Evolutionary conservation across 305 asterid genomes (phyloP), one percentile per base, ranked within the genome.

Genomic region (Nicotiana rustica): DNA sequence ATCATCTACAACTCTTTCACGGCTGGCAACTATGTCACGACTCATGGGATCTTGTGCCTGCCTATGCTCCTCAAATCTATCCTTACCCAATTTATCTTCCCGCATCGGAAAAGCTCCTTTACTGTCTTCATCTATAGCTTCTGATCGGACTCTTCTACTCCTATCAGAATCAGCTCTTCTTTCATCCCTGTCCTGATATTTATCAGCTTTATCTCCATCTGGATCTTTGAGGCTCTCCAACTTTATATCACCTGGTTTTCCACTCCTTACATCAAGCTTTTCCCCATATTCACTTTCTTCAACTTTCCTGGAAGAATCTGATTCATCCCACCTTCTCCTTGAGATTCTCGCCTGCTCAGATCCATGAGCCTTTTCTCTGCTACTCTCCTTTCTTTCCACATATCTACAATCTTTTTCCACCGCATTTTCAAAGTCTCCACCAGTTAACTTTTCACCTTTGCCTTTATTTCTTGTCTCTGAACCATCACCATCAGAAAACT

Each of bases 1-100:
- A 83, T 90, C 97, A 41, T 90, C 94, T 64, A 90, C 88, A 86
- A 87, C 88, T 84, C 91, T 87, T 67, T 86, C 95, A 82, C 62
- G 82, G 84, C 86, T 84, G 61, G 88, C 92, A 80, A 71, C 86
- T 81, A 31, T 78, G 76, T 89, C 97, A 67, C 86, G 85, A 83
- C 82, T 66, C 52, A 84, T 10, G 25, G 91, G 79, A 86, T 83
- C 87, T 81, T 83, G 86, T 59, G 82, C 87, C 82, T 84, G 91
- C 78, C 86, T 85, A 77, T 86, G 83, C 89, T 88, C 94, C 87
- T 92, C 95, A 56, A 56, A 73, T 84, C 87, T 91, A 83, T 91
- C 97, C 35, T 61, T 52, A 10, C 59, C 13, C 47, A 36, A 25
- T 78, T 31, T 61, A 61, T 79, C 82, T 44, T 79, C 82, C 31